Percentiles rank a stretch among this genome's conserved stretches.
Conservation (phyloP, 306 rosid genomes). For the Quercus wislizeni region DNA sequence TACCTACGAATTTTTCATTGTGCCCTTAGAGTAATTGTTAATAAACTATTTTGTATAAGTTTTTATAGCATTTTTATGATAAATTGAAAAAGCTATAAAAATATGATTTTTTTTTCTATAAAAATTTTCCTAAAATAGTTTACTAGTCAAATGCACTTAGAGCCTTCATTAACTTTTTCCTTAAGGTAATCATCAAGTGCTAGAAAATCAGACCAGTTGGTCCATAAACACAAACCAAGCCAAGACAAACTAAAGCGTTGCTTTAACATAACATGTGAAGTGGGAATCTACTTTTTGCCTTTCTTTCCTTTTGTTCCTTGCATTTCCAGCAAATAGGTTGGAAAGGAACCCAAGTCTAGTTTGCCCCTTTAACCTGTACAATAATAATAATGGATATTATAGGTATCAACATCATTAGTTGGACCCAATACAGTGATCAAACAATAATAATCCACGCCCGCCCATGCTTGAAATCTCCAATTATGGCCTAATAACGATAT, state of each 20-base stretch:
- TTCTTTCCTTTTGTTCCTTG: slow-evolving; percentile 51
- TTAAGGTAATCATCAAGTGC: slow-evolving; percentile 35
- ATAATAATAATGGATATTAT: slow-evolving; percentile 1
- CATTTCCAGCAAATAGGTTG: slow-evolving; percentile 74
- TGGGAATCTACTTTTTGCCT: slow-evolving; percentile 68
- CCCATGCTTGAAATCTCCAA: slow-evolving; percentile 30
- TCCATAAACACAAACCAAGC: slow-evolving; percentile 36
- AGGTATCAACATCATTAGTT: slow-evolving; percentile 35
- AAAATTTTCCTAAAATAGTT: no score
- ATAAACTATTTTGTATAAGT: no score
- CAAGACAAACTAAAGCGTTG: slow-evolving; percentile 62
- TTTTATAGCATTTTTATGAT: no score
- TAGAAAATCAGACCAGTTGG: slow-evolving; percentile 22
- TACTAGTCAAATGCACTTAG: no score
- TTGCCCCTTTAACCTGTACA: slow-evolving; percentile 26
- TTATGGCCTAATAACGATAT: slow-evolving; percentile 40
- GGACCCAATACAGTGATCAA: slow-evolving; percentile 49
- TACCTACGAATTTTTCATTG: rapidly evolving
- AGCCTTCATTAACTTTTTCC: no score
- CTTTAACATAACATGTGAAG: slow-evolving; percentile 46
- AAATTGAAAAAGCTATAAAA: no score
- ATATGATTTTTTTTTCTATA: no score
- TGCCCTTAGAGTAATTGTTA: no score
- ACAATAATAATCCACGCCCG: slow-evolving; percentile 36
- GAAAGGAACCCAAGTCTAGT: slow-evolving; percentile 52